Evolutionary conservation across 345 rosid genomes (phyloP), one percentile per base, ranked within the genome.

Genomic region (Moricandia arvensis): DNA sequence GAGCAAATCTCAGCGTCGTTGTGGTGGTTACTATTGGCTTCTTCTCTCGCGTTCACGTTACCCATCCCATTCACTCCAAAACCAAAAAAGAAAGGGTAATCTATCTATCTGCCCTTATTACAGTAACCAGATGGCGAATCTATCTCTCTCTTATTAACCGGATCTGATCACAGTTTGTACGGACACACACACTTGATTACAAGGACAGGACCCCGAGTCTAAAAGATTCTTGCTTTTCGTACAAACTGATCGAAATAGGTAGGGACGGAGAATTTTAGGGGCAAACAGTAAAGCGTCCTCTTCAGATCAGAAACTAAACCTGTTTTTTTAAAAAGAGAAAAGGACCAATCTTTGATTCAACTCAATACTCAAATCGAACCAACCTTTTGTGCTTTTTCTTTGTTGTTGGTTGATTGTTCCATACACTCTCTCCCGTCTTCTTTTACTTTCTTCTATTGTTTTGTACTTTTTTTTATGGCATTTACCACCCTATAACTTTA

Each of bases 41-140:
- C 98, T 58, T 90, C 97, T 73, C 94, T 87, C 55, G 83, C 91
- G 86, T 88, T 91, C 82, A 90, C 97, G 85, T 94, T 94, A 69
- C 98, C 97, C 97, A 94, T 94, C 62, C n/a, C n/a, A n/a, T n/a
- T 63, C 78, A 38, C 53, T 4, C 49, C 10, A 35, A 8, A 35
- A 35, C 41, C 41, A 37, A 37, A 37, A 37, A 41, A 21, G 5
- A 41, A 37, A 10, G 43, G 43, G 43, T 17, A 63, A 74, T 8
- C 13, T 10, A 38, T 37, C 41, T 35, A 10, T 49, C 8, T 53
- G 38, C 2, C 8, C 24, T 49, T 47, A 2, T 66, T 59, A n/a
- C 13, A 17, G 5, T 7, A 49, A 60, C 26, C 47, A 35, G 66
- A 62, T 62, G 66, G n/a, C 29, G 24, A 59, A 59, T 58, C 17